Conservation (phyloP, 441 rosid genomes). For the Pelargonium cotyledonis region DNA sequence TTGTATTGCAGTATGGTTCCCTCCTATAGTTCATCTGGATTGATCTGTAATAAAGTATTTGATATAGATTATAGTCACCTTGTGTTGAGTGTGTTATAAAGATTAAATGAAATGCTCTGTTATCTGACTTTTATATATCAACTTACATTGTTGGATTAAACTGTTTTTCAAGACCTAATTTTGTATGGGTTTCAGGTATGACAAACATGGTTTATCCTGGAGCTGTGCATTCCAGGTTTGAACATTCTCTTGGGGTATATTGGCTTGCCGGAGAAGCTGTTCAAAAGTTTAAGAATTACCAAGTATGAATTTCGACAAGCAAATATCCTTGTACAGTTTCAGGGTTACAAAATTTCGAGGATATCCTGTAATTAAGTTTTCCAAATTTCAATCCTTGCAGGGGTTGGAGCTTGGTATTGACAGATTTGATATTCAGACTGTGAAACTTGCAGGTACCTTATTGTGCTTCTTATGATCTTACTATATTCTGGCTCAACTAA, state of each 20-base stretch:
- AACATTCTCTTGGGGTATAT: conserved; percentile 68
- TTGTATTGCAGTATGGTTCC: neutral
- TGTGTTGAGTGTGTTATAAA: neutral
- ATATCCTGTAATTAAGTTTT: conserved; percentile 13
- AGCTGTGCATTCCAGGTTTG: conserved; percentile 74
- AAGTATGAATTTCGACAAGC: conserved; percentile 30
- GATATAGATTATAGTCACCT: neutral
- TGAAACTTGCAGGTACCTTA: conserved; percentile 60
- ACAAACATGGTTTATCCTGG: conserved; percentile 62
- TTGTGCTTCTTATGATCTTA: conserved; percentile 1
- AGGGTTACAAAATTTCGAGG: conserved; percentile 2
- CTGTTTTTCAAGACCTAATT: neutral
- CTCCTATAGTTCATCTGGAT: neutral
- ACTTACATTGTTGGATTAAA: neutral
- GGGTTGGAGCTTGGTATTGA: conserved; percentile 47
- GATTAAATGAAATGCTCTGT: neutral
- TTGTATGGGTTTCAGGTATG: conserved; percentile 34
- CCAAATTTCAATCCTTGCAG: conserved; percentile 26
- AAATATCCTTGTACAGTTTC: conserved; percentile 6
- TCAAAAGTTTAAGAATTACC: conserved; percentile 37
- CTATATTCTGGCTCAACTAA: neutral
- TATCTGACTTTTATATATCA: neutral
- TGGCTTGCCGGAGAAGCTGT: conserved; percentile 54
- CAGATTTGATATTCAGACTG: conserved; percentile 38
- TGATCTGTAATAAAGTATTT: neutral